Conservation (phyloP, 768 basidiomycete species). For the Leccinum imitatum region DNA sequence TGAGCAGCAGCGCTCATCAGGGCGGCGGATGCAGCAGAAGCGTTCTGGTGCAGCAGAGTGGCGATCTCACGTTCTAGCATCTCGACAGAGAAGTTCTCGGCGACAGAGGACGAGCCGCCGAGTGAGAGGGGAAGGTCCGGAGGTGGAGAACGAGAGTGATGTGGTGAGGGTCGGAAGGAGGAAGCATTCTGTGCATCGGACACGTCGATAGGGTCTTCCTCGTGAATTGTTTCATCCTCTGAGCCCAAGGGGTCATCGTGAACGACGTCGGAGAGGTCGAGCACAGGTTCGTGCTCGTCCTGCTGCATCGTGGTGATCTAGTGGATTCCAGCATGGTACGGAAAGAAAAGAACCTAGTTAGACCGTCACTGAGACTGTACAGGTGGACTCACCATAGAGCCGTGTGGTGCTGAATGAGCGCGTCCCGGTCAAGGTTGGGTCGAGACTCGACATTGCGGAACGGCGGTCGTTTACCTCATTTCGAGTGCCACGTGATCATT, state of each 20-base stretch:
- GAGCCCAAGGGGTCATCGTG: slow-evolving; percentile 75
- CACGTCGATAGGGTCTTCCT: slow-evolving; percentile 30
- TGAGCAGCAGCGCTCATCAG: slow-evolving; percentile 65
- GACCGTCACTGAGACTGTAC: too few relatives aligned
- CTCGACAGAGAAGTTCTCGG: slow-evolving; percentile 62
- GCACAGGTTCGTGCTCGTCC: slow-evolving; percentile 60
- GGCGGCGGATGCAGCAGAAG: slow-evolving; percentile 65
- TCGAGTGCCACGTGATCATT: slow-evolving; percentile 24
- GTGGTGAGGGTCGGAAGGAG: slow-evolving; percentile 23
- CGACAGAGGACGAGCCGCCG: slow-evolving; percentile 39
- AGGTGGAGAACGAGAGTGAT: slow-evolving; percentile 18
- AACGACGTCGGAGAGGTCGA: slow-evolving; percentile 81
- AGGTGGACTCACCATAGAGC: slow-evolving; percentile 16
- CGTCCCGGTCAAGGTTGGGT: slow-evolving; percentile 20
- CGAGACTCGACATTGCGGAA: not conserved
- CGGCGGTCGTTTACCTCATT: slow-evolving; percentile 28
- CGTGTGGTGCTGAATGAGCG: slow-evolving; percentile 21
- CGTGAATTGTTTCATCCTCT: slow-evolving; percentile 41
- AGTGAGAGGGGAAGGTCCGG: slow-evolving; percentile 36
- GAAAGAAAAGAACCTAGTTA: not conserved
- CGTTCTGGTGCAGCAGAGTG: slow-evolving; percentile 71
- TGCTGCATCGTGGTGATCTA: slow-evolving; percentile 39
- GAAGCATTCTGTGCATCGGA: slow-evolving; percentile 33
- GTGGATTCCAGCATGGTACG: not conserved
- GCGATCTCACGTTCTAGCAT: slow-evolving; percentile 79